Evolutionary conservation across 139 green algal genomes (phyloP).

Genomic region (Chlamydomonas incerta): DNA sequence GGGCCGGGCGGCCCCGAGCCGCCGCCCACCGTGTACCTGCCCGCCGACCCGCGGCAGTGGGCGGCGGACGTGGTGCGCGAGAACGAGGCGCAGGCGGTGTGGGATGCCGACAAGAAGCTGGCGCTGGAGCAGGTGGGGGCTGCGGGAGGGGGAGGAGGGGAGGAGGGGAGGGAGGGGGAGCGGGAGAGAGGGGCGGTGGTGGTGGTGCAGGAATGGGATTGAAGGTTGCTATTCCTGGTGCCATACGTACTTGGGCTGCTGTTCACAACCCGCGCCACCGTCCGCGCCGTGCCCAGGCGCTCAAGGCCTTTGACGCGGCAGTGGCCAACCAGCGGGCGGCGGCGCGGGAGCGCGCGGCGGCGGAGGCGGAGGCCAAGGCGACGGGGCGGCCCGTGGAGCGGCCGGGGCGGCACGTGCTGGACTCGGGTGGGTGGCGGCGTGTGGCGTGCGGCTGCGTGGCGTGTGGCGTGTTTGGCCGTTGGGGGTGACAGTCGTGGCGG

Average conservation of each 20-base stretch:
- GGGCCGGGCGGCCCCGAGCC: background rate
- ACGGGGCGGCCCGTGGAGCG: background rate
- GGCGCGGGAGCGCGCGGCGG: background rate
- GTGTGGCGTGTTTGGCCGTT: no score
- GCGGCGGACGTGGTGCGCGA: slow-evolving; percentile 22
- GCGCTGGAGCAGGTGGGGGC: slow-evolving; percentile 8
- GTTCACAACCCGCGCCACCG: no score
- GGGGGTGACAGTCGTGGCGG: no score
- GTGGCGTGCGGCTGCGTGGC: no score
- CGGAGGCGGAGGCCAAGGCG: background rate
- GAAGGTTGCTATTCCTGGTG: no score
- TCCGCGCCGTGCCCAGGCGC: no score
- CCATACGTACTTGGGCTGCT: no score
- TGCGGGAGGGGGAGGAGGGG: no score
- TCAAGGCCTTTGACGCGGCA: background rate
- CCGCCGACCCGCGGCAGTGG: slow-evolving; percentile 29
- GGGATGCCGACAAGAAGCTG: slow-evolving; percentile 1
- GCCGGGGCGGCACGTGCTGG: background rate
- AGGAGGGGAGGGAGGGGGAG: no score
- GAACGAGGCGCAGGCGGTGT: slow-evolving; percentile 12
- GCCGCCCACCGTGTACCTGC: slow-evolving; percentile 15
- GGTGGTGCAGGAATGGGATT: no score
- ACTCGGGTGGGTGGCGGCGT: background rate
- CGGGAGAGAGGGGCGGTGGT: no score
- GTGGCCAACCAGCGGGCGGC: slow-evolving; percentile 1